A percentile compares a stretch with the other conserved stretches of the same genome.
phyloP scores from a whole-genome alignment of 352 stramenopile genomes.

The Globisporangium spinosum region DNA sequence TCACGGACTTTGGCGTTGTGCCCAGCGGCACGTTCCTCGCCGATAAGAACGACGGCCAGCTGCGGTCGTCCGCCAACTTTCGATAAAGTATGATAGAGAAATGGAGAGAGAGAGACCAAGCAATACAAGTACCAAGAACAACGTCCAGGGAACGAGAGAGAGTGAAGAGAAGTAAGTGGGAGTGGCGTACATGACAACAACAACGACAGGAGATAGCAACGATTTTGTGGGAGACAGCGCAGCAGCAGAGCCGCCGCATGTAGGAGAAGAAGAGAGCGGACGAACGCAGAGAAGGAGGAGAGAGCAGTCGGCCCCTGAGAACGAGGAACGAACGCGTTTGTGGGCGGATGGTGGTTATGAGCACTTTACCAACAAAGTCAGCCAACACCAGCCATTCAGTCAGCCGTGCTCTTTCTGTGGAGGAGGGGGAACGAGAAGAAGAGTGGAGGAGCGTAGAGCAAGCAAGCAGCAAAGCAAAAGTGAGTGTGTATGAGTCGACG shows the following conservation, averaged over 20 bases:
- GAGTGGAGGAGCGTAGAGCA: background rate
- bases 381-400: background rate
- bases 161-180: background rate
- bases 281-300: background rate
- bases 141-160: background rate
- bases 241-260: background rate
- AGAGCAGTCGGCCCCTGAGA: background rate
- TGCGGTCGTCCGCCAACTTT: conserved; percentile 54
- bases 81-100: conserved; percentile 19
- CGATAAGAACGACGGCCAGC: conserved; percentile 41
- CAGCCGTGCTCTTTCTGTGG: background rate
- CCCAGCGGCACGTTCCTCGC: conserved; percentile 63
- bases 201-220: background rate
- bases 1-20: conserved; percentile 60
- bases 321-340: background rate
- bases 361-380: background rate
- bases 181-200: conserved; percentile 3
- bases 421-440: background rate
- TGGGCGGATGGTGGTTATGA: background rate
- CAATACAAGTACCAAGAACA: background rate
- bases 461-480: background rate
- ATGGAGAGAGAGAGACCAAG: conserved; percentile 1
- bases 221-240: background rate
- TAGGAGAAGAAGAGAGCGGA: background rate
- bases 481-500: conserved; percentile 9